Base-by-base conservation (phyloP, 257 asterid species). In the Solanum pinnatisectum region DNA sequence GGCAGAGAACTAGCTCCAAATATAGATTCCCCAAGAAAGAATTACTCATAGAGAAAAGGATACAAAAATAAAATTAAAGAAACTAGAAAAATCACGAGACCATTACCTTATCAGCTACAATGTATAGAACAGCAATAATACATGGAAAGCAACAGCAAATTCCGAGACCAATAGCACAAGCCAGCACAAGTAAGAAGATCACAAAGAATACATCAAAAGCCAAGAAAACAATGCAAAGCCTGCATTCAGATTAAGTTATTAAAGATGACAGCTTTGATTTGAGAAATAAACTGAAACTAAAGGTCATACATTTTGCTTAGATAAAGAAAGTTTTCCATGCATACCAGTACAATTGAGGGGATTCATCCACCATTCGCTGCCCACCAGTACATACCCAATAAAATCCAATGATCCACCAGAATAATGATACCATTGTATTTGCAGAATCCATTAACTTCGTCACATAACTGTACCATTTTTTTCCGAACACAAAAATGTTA, bases 341-440 rank as follows among this genome's bases (percentile, higher is more conserved):
- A 5, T 36, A 87, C 89, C 89, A 87, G 83, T 79, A 87, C 42
- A 87, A 83, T 46, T 67, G 83, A 81, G 89, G 89, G 10, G 87
- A 81, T 32, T 81, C 87, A 37, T 42, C 87, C 59, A 84, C 85
- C 83, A 87, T 77, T 39, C 10, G 85, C 59, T 79, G 87, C 33
- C 87, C 89, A 33, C 87, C 89, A 81, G 79, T 74, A 81, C 82
- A 81, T 40, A 78, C 89, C 89, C 89, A 87, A 32, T 87, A 87
- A 74, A 87, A 87, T 42, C 89, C 89, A 65, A 87, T 81, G 40
- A 87, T 81, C 89, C 89, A 87, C 89, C 89, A 87, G 59, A 87
- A 33, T 49, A 81, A 87, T n/a, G 89, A 87, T 78, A 87, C 65
- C 89, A 81, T 40, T 20, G 89, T 42, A 42, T 65, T 81, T 79